Conservation (phyloP, 371 early-diverging fungal species). For the Mucor plumbeus region DNA sequence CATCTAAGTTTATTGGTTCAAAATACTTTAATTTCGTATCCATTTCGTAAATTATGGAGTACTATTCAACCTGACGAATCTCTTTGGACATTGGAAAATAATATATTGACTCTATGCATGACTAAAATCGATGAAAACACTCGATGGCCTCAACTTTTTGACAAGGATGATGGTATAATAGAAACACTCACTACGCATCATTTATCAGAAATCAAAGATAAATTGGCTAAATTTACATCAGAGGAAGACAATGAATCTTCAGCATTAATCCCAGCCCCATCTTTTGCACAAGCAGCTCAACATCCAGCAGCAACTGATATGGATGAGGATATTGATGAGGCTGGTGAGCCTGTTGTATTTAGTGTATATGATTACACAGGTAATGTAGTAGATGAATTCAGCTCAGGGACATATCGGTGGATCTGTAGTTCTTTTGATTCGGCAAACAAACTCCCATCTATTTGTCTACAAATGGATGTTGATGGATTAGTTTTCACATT, state of each 20-base stretch:
- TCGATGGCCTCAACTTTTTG: constrained; percentile 82
- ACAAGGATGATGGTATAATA: constrained; percentile 69
- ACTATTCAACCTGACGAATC: constrained; percentile 65
- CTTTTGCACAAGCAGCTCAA: constrained; percentile 30
- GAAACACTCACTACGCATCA: constrained; percentile 75
- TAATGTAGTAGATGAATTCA: constrained; percentile 42
- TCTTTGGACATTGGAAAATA: constrained; percentile 77
- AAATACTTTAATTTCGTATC: constrained; percentile 32
- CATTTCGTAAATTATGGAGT: constrained; percentile 45
- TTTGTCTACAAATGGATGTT: constrained; percentile 75
- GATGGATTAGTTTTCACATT: constrained; percentile 72
- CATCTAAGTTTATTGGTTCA: constrained; percentile 57
- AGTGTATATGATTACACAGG: constrained; percentile 44
- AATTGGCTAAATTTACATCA: constrained; percentile 62
- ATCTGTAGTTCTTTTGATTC: constrained; percentile 50
- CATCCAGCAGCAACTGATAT: constrained; percentile 64
- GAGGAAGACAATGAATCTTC: not conserved
- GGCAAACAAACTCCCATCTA: constrained; percentile 41
- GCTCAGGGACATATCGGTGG: constrained; percentile 57
- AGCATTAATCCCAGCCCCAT: not conserved
- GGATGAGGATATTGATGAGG: constrained; percentile 75
- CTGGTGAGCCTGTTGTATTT: constrained; percentile 57
- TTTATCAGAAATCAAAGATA: constrained; percentile 67
- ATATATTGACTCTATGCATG: constrained; percentile 68
- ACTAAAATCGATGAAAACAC: constrained; percentile 64